phyloP scores from a whole-genome alignment of 257 asterid genomes.

The Petunia axillaris region DNA sequence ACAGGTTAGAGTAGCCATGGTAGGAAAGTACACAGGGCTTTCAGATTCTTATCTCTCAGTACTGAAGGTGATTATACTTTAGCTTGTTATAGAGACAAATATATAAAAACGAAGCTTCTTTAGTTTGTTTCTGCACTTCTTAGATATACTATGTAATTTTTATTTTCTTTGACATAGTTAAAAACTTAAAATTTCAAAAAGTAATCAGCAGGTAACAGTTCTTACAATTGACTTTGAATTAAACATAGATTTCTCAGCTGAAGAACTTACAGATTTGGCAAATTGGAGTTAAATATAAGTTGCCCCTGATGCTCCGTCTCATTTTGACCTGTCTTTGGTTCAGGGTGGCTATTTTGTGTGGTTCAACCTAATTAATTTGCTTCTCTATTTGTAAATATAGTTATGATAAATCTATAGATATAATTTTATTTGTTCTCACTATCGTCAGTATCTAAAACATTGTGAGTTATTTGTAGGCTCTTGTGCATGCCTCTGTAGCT shows the following conservation, averaged over 20 bases:
- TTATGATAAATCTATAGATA: background rate
- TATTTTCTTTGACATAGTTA: background rate
- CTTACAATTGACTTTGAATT: background rate
- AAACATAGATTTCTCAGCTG: background rate
- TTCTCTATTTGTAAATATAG: background rate
- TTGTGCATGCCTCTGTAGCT: conserved; percentile 89
- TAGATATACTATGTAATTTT: background rate
- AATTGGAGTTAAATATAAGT: background rate
- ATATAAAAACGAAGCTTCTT: background rate
- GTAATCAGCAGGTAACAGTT: background rate
- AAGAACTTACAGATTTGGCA: background rate
- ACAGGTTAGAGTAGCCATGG: conserved; percentile 58
- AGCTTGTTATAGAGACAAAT: background rate
- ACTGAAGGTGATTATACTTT: conserved; percentile 36
- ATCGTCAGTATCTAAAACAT: background rate
- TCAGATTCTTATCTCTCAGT: conserved; percentile 59
- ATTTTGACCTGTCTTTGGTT: background rate
- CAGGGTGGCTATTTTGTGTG: background rate
- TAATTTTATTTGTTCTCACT: background rate
- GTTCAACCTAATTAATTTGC: background rate
- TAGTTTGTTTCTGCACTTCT: background rate
- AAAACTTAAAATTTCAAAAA: background rate
- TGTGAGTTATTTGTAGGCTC: conserved; percentile 65
- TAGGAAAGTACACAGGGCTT: conserved; percentile 53
- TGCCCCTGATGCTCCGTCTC: conserved; percentile 11